Conservation (phyloP, 192 early-diverging fungal genomes). For the Backusella luteola region DNA sequence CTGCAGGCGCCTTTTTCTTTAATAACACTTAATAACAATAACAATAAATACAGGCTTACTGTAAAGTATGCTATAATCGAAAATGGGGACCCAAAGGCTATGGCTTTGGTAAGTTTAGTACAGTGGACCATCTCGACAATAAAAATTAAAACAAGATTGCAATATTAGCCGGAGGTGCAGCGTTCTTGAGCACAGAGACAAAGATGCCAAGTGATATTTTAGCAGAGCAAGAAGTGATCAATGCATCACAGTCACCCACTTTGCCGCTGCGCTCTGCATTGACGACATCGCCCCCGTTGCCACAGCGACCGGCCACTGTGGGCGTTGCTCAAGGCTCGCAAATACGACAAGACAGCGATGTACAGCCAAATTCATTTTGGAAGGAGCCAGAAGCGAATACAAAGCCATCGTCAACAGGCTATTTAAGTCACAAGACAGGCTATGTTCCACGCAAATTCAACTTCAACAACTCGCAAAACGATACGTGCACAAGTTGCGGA, state of each 20-base stretch:
- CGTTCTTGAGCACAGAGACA: constrained; percentile 30
- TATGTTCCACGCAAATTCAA: constrained; percentile 38
- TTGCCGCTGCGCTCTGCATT: neutral
- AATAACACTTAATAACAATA: neutral
- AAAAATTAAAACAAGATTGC: neutral
- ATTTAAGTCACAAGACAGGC: constrained; percentile 15
- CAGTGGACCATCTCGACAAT: neutral
- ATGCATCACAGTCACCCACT: neutral
- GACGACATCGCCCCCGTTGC: neutral
- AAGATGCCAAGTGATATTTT: constrained; percentile 27
- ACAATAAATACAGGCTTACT: constrained; percentile 46
- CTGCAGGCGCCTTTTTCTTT: neutral
- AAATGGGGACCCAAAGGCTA: constrained; percentile 58
- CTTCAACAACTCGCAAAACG: constrained; percentile 25
- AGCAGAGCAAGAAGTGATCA: neutral
- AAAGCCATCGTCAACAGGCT: neutral
- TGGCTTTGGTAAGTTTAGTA: constrained; percentile 22
- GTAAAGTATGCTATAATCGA: constrained; percentile 54
- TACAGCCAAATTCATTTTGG: neutral
- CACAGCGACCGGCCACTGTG: neutral
- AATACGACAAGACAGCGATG: neutral
- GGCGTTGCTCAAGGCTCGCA: neutral
- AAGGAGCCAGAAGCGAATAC: neutral
- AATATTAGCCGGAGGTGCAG: constrained; percentile 28
- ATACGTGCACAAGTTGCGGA: constrained; percentile 54